These are phyloP conservation scores for Pseudogymnoascus sp. DNA, from an alignment of 2,329 filamentous ascomycete genomes.

Conservation along the genomic window DNA sequence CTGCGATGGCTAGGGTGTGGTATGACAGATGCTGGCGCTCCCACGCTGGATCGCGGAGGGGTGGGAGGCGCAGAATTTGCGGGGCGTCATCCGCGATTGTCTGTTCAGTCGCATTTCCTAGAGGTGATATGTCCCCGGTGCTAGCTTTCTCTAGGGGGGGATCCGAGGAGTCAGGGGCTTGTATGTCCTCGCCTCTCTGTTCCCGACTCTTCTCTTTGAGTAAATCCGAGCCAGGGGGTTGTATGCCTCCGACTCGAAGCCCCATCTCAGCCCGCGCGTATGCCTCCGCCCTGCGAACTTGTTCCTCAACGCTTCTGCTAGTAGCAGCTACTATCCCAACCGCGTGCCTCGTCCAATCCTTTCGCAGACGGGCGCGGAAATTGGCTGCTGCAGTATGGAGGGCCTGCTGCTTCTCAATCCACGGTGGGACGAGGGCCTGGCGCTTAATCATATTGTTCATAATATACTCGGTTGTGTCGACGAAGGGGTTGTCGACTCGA, in stretches of 20 bases:
- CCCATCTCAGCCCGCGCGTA: conserved; percentile 68
- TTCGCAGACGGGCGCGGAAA: conserved; percentile 69
- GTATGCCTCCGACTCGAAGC: too few species aligned
- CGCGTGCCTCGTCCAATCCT: conserved; percentile 79
- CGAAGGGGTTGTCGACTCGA: conserved; percentile 76
- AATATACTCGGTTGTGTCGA: conserved; percentile 95
- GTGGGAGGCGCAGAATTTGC: conserved; percentile 34
- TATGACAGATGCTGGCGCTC: conserved; percentile 66
- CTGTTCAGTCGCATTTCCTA: too few species aligned
- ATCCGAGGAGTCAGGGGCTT: too few species aligned
- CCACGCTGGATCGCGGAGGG: conserved; percentile 76
- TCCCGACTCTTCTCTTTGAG: conserved; percentile 23
- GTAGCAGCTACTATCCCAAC: conserved; percentile 68
- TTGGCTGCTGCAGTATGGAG: conserved; percentile 59
- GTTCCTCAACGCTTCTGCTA: conserved; percentile 67
- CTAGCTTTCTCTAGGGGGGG: not conserved
- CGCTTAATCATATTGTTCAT: conserved; percentile 98
- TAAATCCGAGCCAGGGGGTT: too few species aligned
- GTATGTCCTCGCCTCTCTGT: conserved; percentile 41
- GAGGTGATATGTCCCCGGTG: too few species aligned
- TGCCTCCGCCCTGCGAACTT: conserved; percentile 62
- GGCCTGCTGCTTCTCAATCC: conserved; percentile 98
- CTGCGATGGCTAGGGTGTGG: conserved; percentile 65
- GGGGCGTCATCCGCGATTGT: too few species aligned
- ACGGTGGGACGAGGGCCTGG: conserved; percentile 90